Conservation (phyloP, 2,329 filamentous ascomycete genomes). For the Penicillium sp. region DNA sequence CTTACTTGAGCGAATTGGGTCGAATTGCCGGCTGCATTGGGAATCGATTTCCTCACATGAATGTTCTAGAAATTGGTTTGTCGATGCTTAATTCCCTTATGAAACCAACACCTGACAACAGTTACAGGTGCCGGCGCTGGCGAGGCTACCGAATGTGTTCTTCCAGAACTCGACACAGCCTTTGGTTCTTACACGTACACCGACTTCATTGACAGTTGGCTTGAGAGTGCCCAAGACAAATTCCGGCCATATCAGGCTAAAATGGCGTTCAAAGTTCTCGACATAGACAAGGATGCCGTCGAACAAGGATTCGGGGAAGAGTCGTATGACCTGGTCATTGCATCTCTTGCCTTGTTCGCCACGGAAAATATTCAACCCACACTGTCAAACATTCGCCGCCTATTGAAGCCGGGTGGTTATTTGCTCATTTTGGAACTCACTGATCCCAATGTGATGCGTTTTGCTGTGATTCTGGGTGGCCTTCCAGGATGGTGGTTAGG, state of each 20-base stretch:
- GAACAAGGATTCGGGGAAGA: constrained; percentile 39
- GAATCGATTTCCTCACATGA: constrained; percentile 46
- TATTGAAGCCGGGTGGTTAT: constrained; percentile 52
- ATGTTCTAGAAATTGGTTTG: constrained; percentile 45
- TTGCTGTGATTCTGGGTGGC: constrained; percentile 32
- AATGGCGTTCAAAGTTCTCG: constrained; percentile 39
- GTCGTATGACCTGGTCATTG: constrained; percentile 44
- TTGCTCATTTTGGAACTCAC: constrained; percentile 49
- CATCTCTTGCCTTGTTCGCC: constrained; percentile 36
- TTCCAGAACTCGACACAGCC: constrained; percentile 12
- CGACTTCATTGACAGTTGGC: constrained; percentile 48
- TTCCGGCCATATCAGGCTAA: constrained; percentile 30
- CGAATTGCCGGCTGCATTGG: constrained; percentile 38
- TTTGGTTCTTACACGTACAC: constrained; percentile 51
- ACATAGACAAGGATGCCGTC: constrained; percentile 36
- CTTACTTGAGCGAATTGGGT: constrained; percentile 27
- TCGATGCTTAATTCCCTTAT: not conserved
- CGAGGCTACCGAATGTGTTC: constrained; percentile 13
- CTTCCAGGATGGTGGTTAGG: constrained; percentile 44
- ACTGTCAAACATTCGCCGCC: constrained; percentile 34
- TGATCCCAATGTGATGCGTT: constrained; percentile 22
- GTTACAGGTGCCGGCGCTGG: constrained; percentile 20
- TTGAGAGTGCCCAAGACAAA: constrained; percentile 38
- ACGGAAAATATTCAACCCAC: constrained; percentile 28
- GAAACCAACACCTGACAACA: not conserved